Conservation (phyloP, 306 rosid species). For the Ziziphus jujuba region DNA sequence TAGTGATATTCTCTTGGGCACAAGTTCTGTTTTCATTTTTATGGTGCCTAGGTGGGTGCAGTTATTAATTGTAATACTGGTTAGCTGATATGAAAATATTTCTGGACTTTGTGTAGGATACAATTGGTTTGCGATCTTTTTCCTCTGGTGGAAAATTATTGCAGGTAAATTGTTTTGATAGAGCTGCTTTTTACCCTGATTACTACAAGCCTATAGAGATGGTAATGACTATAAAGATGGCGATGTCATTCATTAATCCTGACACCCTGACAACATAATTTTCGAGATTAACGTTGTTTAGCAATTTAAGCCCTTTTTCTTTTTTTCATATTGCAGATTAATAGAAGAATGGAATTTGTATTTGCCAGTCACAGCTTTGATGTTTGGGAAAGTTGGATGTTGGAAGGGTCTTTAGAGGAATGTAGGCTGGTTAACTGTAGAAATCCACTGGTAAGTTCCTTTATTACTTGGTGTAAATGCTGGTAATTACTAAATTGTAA, state of each 20-base stretch:
- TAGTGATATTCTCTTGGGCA: conserved; percentile 10
- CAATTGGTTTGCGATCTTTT: conserved; percentile 91
- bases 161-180: conserved; percentile 56
- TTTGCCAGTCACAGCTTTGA: conserved; percentile 99
- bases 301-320: conserved; percentile 10
- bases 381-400: conserved; percentile 94
- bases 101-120: conserved; percentile 59
- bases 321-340: conserved; percentile 60
- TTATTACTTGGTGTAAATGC: conserved; percentile 2
- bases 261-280: conserved; percentile 13
- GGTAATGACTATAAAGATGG: conserved; percentile 1
- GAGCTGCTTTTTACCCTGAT: neutral
- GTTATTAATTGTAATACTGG: conserved; percentile 18
- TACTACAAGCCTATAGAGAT: neutral
- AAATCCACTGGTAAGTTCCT: conserved; percentile 66
- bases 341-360: conserved; percentile 89
- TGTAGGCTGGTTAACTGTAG: conserved; percentile 91
- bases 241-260: neutral
- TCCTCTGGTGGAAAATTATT: conserved; percentile 95
- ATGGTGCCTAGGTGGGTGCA: conserved; percentile 17
- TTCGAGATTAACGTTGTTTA: conserved; percentile 13
- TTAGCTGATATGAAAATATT: conserved; percentile 31
- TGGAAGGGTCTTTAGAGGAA: conserved; percentile 84
- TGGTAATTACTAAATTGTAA: neutral
- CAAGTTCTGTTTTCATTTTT: conserved; percentile 15